phyloP scores from a whole-genome alignment of 768 basidiomycete genomes.

The Pulveroboletus sp. region DNA sequence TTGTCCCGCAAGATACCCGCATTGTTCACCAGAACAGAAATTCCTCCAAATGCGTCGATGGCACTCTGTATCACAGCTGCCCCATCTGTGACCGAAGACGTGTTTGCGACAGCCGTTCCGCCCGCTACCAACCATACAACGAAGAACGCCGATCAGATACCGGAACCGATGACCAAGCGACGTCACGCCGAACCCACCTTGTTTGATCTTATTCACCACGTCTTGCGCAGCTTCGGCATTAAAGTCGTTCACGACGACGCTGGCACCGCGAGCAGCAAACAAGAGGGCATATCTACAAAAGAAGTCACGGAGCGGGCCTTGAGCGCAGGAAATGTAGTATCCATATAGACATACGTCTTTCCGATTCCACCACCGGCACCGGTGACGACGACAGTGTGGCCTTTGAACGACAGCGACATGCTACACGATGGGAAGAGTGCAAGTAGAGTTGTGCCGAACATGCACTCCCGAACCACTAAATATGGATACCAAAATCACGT shows the following conservation, averaged over 20 bases:
- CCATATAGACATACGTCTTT: constrained; percentile 60
- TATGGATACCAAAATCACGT: no score
- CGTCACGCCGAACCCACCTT: constrained; percentile 44
- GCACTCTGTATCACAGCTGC: constrained; percentile 83
- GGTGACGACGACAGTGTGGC: constrained; percentile 90
- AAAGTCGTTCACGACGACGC: constrained; percentile 95
- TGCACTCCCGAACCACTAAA: no score
- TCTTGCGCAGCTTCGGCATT: constrained; percentile 84
- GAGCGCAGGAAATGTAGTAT: not conserved
- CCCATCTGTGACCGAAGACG: constrained; percentile 85
- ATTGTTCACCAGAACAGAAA: constrained; percentile 94
- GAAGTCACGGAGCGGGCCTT: not conserved
- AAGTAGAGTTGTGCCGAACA: no score
- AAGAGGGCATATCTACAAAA: constrained; percentile 75
- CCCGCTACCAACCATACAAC: constrained; percentile 51
- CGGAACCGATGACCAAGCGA: no score
- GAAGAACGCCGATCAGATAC: not conserved
- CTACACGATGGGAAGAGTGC: no score
- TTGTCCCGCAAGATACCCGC: constrained; percentile 87
- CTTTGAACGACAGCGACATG: constrained; percentile 70
- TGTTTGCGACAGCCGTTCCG: constrained; percentile 85
- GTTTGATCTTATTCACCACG: constrained; percentile 85
- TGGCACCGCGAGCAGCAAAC: constrained; percentile 91
- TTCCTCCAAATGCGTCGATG: constrained; percentile 75
- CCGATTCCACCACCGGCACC: constrained; percentile 97